Evolutionary conservation across 441 rosid species (phyloP).

Genomic region (Bocquillonia castaneifolia): DNA sequence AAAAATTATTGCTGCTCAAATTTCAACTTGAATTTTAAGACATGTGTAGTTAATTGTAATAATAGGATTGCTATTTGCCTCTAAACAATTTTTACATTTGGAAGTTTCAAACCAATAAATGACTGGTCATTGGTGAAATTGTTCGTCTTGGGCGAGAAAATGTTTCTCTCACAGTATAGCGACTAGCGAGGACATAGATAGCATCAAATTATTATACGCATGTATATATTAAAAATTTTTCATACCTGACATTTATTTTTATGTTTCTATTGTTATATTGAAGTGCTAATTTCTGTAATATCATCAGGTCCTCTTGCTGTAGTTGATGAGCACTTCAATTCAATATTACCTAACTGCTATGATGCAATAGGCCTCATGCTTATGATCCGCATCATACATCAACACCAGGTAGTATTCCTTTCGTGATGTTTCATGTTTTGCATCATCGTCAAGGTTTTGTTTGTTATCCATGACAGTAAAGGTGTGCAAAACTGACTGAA

Average conservation of each 20-base stretch:
- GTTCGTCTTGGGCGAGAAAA: neutral
- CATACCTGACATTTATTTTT: no score
- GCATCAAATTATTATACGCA: no score
- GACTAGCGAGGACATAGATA: no score
- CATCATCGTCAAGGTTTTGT: neutral
- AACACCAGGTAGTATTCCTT: constrained; percentile 72
- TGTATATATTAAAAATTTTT: no score
- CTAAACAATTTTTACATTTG: neutral
- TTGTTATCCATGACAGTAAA: neutral
- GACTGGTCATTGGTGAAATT: neutral
- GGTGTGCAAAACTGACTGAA: no score
- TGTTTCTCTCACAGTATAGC: no score
- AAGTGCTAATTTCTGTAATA: constrained; percentile 10
- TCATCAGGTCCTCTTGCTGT: constrained; percentile 94
- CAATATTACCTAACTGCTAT: constrained; percentile 79
- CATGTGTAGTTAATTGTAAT: no score
- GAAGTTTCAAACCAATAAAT: no score
- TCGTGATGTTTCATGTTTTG: neutral
- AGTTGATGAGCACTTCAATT: constrained; percentile 88
- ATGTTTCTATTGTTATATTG: neutral
- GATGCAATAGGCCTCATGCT: constrained; percentile 99
- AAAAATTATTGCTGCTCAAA: neutral
- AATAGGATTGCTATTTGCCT: no score
- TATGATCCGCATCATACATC: constrained; percentile 96
- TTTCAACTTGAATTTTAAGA: neutral